phyloP scores from a whole-genome alignment of 2,329 filamentous ascomycete species.

The Clonostachys rhizophaga region DNA sequence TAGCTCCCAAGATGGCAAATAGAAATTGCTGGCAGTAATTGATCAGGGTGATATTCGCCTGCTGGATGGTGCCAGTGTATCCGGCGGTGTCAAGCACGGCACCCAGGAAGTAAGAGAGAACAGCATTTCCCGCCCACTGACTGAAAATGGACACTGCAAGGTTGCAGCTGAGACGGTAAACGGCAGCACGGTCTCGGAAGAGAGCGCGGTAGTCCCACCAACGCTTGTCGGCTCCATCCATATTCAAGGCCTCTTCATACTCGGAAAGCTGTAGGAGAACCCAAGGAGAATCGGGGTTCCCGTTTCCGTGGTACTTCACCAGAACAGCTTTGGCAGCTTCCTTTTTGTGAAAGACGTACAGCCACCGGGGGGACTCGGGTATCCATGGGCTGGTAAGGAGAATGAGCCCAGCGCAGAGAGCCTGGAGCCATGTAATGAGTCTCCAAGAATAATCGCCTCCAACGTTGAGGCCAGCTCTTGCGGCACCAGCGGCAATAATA shows the following conservation, averaged over 20 bases:
- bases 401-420: constrained; percentile 29
- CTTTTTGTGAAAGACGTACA: constrained; percentile 27
- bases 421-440: constrained; percentile 32
- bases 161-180: constrained; percentile 39
- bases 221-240: constrained; percentile 38
- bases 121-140: constrained; percentile 36
- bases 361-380: constrained; percentile 31
- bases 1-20: constrained; percentile 41
- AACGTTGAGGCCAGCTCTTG: constrained; percentile 30
- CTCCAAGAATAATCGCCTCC: constrained; percentile 26
- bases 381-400: constrained; percentile 19
- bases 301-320: constrained; percentile 34
- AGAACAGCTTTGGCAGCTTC: constrained; percentile 20
- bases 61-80: constrained; percentile 24
- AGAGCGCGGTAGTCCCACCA: constrained; percentile 44
- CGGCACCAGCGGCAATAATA: constrained; percentile 39
- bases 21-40: constrained; percentile 44
- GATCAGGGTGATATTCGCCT: constrained; percentile 39
- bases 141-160: constrained; percentile 35
- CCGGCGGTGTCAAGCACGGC: constrained; percentile 47
- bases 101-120: constrained; percentile 43
- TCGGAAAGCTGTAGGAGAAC: constrained; percentile 31
- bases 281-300: constrained; percentile 25
- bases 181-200: constrained; percentile 27
- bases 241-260: constrained; percentile 36